Conservation (phyloP, 2,329 filamentous ascomycete genomes). For the Epicoccum sorghinum region DNA sequence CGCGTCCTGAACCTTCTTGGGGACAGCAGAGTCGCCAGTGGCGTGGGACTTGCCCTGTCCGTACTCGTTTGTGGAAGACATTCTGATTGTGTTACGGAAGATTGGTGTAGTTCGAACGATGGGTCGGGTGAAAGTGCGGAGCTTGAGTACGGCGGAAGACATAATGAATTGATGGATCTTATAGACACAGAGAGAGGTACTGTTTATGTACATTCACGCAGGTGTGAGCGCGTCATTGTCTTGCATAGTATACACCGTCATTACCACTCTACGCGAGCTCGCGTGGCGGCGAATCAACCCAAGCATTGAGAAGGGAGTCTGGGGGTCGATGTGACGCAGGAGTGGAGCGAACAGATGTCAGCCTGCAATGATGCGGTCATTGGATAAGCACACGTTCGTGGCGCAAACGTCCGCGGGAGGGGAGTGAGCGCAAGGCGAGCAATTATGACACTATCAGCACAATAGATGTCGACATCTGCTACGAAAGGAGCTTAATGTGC, state of each 20-base stretch:
- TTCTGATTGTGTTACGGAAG: slow-evolving; percentile 27
- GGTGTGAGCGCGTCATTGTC: slow-evolving; percentile 3
- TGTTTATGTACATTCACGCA: slow-evolving; percentile 12
- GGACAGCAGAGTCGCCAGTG: slow-evolving; percentile 48
- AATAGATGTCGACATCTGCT: slow-evolving; percentile 6
- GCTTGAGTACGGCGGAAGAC: slow-evolving; percentile 26
- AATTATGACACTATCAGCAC: background rate
- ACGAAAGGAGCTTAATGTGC: slow-evolving; percentile 1
- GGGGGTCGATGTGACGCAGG: slow-evolving; percentile 1
- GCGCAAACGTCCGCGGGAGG: background rate
- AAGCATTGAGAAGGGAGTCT: slow-evolving; percentile 1
- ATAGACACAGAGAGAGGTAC: slow-evolving; percentile 6
- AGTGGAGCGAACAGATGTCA: slow-evolving; percentile 4
- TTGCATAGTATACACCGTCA: slow-evolving; percentile 2
- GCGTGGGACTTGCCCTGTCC: slow-evolving; percentile 53
- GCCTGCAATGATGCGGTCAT: slow-evolving; percentile 18
- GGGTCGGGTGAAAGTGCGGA: slow-evolving; percentile 27
- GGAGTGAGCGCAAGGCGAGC: background rate
- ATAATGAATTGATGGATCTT: slow-evolving; percentile 20
- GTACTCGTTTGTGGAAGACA: slow-evolving; percentile 40
- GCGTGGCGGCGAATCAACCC: slow-evolving; percentile 7
- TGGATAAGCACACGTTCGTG: background rate
- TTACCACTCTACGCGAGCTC: slow-evolving; percentile 4
- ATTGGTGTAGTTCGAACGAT: slow-evolving; percentile 21
- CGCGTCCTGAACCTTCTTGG: slow-evolving; percentile 48